Conservation (phyloP, 225 moss, liverwort and hornwort genomes). For the Asterella californica region DNA sequence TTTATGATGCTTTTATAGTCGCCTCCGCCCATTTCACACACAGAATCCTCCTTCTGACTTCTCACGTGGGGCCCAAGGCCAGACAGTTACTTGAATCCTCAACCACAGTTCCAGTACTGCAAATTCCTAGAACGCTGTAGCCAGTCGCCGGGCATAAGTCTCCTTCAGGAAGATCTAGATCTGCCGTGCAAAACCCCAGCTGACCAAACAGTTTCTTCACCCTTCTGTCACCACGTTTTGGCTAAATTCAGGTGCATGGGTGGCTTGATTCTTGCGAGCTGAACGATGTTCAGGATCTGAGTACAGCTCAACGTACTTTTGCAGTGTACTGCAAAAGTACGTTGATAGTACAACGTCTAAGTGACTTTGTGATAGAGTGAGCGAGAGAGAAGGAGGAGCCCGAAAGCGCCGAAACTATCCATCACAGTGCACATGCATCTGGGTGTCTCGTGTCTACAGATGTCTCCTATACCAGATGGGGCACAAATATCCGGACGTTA, state of each 20-base stretch:
- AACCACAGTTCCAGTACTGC: not conserved
- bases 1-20: not conserved
- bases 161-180: not conserved
- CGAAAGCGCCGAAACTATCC: not conserved
- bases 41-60: not conserved
- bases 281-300: not conserved
- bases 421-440: not conserved
- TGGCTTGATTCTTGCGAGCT: not conserved
- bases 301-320: conserved; percentile 2
- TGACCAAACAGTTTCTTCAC: not conserved
- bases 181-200: not conserved
- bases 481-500: not conserved
- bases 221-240: not conserved
- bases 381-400: not conserved
- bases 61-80: conserved; percentile 5
- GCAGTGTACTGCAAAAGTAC: not conserved
- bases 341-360: not conserved
- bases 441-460: not conserved
- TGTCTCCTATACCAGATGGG: not conserved
- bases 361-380: not conserved
- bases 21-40: not conserved
- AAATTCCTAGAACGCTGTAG: not conserved
- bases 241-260: not conserved
- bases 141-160: not conserved
- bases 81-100: conserved; percentile 1